Evolutionary conservation across 2,329 filamentous ascomycete genomes (phyloP).

Genomic region (Aspergillus sp.): DNA sequence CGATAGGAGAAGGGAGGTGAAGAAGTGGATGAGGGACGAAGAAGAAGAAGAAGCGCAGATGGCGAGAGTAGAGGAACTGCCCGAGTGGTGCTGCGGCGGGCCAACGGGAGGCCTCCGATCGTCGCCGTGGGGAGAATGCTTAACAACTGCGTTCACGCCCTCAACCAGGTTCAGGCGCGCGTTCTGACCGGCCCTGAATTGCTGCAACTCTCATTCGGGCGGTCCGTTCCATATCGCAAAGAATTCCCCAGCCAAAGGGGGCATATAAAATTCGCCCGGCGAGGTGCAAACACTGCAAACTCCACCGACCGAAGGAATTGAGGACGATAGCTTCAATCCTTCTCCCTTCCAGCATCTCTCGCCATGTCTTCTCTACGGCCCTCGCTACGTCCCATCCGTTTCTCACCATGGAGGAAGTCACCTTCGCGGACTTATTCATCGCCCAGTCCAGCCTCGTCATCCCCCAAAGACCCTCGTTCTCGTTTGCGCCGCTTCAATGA

Average conservation of each 20-base stretch:
- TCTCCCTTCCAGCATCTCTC: not conserved
- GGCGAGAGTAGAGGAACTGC: not conserved
- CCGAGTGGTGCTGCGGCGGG: not conserved
- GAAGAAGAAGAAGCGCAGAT: not conserved
- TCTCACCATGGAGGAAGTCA: conserved; percentile 12
- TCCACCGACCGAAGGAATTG: no score
- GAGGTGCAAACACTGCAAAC: not conserved
- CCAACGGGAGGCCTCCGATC: not conserved
- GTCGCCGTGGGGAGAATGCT: not conserved
- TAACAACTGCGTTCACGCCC: not conserved
- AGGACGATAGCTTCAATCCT: no score
- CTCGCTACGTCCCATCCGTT: conserved; percentile 15
- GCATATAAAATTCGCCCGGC: not conserved
- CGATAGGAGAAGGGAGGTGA: conserved; percentile 18
- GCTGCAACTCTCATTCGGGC: not conserved
- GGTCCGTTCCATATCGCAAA: no score
- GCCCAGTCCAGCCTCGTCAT: not conserved
- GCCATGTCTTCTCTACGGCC: not conserved
- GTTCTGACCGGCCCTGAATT: not conserved
- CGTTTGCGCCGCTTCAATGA: conserved; percentile 38
- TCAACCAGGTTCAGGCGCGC: not conserved
- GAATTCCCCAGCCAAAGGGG: not conserved
- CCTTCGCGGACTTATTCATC: conserved; percentile 16
- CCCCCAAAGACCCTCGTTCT: conserved; percentile 27
- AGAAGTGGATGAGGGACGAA: conserved; percentile 19